Evolutionary conservation across 805 yeast genomes (phyloP).

Genomic region (Myxozyma sirexii): DNA sequence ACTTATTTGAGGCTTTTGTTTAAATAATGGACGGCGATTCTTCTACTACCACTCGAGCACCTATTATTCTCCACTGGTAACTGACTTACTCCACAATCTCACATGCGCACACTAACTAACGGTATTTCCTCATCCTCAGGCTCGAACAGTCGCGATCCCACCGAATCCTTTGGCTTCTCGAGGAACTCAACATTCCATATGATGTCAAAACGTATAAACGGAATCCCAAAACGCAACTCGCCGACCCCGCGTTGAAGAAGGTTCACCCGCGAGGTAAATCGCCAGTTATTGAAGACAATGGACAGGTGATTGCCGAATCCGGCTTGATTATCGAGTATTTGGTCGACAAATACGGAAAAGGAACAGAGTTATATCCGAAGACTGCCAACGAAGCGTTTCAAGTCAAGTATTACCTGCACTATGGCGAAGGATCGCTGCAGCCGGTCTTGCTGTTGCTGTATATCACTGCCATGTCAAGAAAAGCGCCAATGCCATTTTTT

Average conservation of each 20-base stretch:
- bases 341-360: conserved; percentile 52
- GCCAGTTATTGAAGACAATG: conserved; percentile 58
- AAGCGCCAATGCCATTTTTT: conserved; percentile 47
- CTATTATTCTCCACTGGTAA: neutral
- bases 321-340: conserved; percentile 61
- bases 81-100: too few relatives aligned
- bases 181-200: conserved; percentile 59
- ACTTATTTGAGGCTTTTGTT: too few relatives aligned
- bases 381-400: conserved; percentile 48
- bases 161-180: conserved; percentile 67
- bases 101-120: too few relatives aligned
- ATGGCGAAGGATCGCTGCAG: conserved; percentile 65
- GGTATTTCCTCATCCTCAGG: too few relatives aligned
- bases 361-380: conserved; percentile 1
- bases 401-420: conserved; percentile 57
- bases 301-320: conserved; percentile 55
- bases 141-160: conserved; percentile 61
- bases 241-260: conserved; percentile 53
- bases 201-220: conserved; percentile 58
- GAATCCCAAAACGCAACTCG: conserved; percentile 50
- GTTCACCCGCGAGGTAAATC: conserved; percentile 66
- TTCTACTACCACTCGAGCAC: too few relatives aligned
- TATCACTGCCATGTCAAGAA: neutral
- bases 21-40: too few relatives aligned
- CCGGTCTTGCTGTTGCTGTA: conserved; percentile 49